Percentiles rank a stretch among this genome's conserved stretches.
Evolutionary conservation across 768 basidiomycete species (phyloP).

Genomic region (Termitomyces sp.): DNA sequence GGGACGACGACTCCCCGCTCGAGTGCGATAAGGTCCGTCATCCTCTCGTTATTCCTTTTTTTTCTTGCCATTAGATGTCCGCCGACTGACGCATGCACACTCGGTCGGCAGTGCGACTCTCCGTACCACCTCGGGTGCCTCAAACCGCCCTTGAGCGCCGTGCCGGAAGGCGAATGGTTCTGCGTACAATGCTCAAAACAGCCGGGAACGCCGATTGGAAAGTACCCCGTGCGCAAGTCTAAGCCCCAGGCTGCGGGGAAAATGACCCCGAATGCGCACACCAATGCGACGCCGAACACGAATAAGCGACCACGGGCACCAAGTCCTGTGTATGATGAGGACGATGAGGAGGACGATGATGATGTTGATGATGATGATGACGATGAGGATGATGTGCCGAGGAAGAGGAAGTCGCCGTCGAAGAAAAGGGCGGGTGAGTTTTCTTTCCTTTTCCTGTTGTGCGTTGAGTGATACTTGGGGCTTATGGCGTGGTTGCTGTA

Average conservation of each 20-base stretch:
- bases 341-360: slow-evolving; percentile 11
- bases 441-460: neutral
- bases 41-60: neutral
- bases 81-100: neutral
- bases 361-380: slow-evolving; percentile 13
- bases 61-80: neutral
- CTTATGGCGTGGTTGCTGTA: neutral
- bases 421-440: slow-evolving; percentile 31
- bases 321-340: slow-evolving; percentile 18
- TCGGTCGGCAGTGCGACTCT: slow-evolving; percentile 64
- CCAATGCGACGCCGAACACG: slow-evolving; percentile 10
- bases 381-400: slow-evolving; percentile 23
- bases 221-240: slow-evolving; percentile 23
- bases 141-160: slow-evolving; percentile 62
- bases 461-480: too few species aligned
- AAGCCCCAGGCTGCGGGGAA: slow-evolving; percentile 11
- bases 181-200: slow-evolving; percentile 67
- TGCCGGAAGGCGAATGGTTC: slow-evolving; percentile 93
- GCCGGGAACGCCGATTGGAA: slow-evolving; percentile 49
- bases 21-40: slow-evolving; percentile 83
- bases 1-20: slow-evolving; percentile 67
- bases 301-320: slow-evolving; percentile 10
- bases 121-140: slow-evolving; percentile 86
- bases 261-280: neutral
- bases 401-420: slow-evolving; percentile 26